Evolutionary conservation across 2,329 filamentous ascomycete genomes (phyloP), one percentile per base, ranked within the genome.

Genomic region (Penicillium oxalicum): DNA sequence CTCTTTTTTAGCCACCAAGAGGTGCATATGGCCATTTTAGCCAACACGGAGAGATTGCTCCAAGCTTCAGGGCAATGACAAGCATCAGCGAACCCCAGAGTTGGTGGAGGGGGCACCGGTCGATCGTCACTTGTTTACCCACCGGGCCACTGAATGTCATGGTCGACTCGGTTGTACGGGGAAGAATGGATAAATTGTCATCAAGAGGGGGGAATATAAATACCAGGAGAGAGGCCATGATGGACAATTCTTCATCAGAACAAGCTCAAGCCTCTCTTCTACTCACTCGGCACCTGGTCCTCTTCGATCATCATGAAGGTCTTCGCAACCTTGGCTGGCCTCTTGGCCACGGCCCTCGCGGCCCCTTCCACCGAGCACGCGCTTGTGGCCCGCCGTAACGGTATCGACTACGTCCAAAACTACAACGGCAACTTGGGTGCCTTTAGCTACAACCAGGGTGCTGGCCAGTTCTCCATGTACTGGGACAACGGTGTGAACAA

Each of bases 341-440:
- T 49, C 32, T 42, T 49, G 27, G 43, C 43, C 43, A 34, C 43
- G 43, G 27, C 39, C 38, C 26, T 49, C 38, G 47, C 47, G 7
- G 47, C 43, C 12, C 43, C 47, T 42, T 8, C 26, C 18, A 12
- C 42, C 38, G 47, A 43, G 33, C 43, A 42, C 38, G 42, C 4
- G 11, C 38, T 49, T 7, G 7, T 49, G 7, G 9, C 38, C 24
- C 47, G 47, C 36, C 41, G 43, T 40, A 41, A 41, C 18, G 29
- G 29, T 27, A 49, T 49, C 8, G 45, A 46, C 38, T 49, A 49
- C 18, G 47, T 49, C 18, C 47, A 49, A 42, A 49, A 49, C 39
- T 49, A 49, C 36, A 49, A 49, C 33, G 43, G 47, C 38, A 43
- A 49, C 38, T 42, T 49, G 32, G 47, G 47, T 46, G 42, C n/a